Base-by-base conservation (phyloP, 2,329 filamentous ascomycete species). In the Conoideocrella luteorostrata region DNA sequence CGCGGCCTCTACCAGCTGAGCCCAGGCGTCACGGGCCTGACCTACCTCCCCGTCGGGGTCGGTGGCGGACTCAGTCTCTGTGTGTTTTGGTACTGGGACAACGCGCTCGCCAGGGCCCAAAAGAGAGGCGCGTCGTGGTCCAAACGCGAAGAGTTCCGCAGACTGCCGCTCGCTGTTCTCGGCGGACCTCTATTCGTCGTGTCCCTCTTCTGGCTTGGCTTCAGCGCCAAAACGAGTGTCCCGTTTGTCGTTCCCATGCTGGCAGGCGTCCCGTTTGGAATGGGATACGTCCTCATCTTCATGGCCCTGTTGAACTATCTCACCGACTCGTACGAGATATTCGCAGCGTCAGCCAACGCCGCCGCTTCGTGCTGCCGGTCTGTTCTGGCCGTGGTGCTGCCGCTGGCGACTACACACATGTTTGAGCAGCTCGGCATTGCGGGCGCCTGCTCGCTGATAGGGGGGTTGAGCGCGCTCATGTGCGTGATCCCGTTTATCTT, bases 281-380 rank as follows among this genome's bases (percentile, higher is more conserved):
- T 75, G 46, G 81, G 77, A 6, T 83, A 78, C 52, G 66, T 76
- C 55, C 66, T 80, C 12, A 78, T 82, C 44, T 83, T 84, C 58
- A 80, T 82, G 60, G 75, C 77, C 0, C 65, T 82, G 24, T 62
- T 83, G 22, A 83, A 82, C 52, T 83, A 84, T 53, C 67, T 83
- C n/a, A 79, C 75, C 23, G 81, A 84, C 51, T 78, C 80, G 17
- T 85, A 85, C 59, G 74, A 80, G 50, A 72, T 80, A 33, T 84
- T 77, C 52, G 78, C 80, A 37, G 81, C 82, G 57, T 81, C 83
- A 15, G 90, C 86, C 58, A 97, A 76, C 38, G 91, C 93, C 57
- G 84, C 71, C 41, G 95, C 68, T 67, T 97, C 93, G 44, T 95
- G 66, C 67, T 95, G 86, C 1, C 90, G 93, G 44, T 93, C 93